A percentile compares a stretch with the other conserved stretches of the same genome.
phyloP scores from a whole-genome alignment of 1,284 basidiomycete genomes.

The Ganoderma multipileum region DNA sequence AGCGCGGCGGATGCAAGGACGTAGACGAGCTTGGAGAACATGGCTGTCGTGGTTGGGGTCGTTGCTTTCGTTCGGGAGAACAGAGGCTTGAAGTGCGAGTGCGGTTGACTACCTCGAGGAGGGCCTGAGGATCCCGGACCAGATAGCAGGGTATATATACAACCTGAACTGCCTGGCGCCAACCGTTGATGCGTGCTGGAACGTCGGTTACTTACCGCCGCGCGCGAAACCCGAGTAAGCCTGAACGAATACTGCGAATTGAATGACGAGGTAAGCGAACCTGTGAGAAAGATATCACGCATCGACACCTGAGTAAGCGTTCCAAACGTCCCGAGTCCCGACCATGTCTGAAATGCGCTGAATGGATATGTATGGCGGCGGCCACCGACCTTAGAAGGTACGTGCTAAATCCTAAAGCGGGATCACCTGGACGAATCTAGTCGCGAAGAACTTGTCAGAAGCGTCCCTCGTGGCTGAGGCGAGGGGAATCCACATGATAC shows the following conservation, averaged over 20 bases:
- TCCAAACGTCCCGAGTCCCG: too few species aligned
- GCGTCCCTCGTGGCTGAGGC: neutral
- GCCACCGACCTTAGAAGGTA: neutral
- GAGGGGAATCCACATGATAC: neutral
- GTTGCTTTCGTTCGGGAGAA: neutral
- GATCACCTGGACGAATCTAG: neutral
- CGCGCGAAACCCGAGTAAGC: neutral
- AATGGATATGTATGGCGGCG: neutral
- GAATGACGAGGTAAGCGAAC: neutral
- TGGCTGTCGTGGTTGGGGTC: slow-evolving; percentile 5
- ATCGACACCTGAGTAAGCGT: neutral
- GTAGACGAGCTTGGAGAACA: slow-evolving; percentile 10
- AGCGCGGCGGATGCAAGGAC: slow-evolving; percentile 20
- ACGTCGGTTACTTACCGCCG: neutral
- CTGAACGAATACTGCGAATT: neutral
- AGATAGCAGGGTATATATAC: neutral
- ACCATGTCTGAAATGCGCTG: neutral
- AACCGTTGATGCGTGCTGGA: neutral
- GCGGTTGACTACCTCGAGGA: neutral
- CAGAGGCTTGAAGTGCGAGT: neutral
- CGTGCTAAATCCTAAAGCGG: neutral
- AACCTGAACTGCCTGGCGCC: neutral
- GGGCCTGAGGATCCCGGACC: neutral
- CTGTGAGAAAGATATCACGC: neutral
- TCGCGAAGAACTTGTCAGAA: neutral